phyloP scores from a whole-genome alignment of 2,329 filamentous ascomycete species.

The Chaetomium sp. region DNA sequence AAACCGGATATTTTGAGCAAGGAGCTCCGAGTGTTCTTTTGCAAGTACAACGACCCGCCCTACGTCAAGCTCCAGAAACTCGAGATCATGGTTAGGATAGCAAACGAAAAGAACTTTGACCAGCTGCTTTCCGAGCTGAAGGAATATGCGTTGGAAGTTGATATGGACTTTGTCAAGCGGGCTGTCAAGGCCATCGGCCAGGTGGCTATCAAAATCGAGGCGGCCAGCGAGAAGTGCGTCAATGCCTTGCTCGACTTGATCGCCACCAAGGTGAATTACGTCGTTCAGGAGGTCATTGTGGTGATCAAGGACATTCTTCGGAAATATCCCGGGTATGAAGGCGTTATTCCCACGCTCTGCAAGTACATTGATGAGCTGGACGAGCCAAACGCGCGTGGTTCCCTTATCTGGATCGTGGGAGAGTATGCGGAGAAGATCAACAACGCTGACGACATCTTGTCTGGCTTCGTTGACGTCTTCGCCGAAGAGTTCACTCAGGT shows the following conservation, averaged over 20 bases:
- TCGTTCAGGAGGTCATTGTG: constrained; percentile 97
- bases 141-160: constrained; percentile 95
- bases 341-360: constrained; percentile 93
- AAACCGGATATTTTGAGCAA: constrained; percentile 96
- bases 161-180: constrained; percentile 96
- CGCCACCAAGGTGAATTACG: constrained; percentile 96
- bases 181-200: constrained; percentile 96
- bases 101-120: constrained; percentile 93
- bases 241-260: constrained; percentile 90
- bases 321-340: constrained; percentile 96
- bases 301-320: constrained; percentile 98
- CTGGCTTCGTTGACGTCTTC: constrained; percentile 87
- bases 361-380: constrained; percentile 96
- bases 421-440: constrained; percentile 99
- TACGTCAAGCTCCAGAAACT: constrained; percentile 97
- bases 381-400: constrained; percentile 82
- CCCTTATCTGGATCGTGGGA: constrained; percentile 97
- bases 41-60: constrained; percentile 98
- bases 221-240: constrained; percentile 89
- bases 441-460: constrained; percentile 92
- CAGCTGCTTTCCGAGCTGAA: constrained; percentile 90
- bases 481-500: constrained; percentile 95
- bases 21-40: constrained; percentile 97
- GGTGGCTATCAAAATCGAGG: constrained; percentile 97
- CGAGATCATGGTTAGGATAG: constrained; percentile 98